phyloP scores from a whole-genome alignment of 352 stramenopile species.

The Globisporangium canariense region DNA sequence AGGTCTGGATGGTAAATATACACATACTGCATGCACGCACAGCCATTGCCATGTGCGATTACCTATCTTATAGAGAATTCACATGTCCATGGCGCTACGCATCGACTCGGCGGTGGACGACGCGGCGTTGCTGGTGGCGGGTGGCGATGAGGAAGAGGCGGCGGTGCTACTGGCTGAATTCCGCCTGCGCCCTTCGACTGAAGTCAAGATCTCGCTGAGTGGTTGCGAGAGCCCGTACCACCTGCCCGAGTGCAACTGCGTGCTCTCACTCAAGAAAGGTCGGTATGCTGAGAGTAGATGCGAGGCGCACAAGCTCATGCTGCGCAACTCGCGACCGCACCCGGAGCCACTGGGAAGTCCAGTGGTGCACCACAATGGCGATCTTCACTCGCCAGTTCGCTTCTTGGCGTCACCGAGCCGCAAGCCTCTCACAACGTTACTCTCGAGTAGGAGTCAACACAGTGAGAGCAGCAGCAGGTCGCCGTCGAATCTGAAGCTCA shows the following conservation, averaged over 20 bases:
- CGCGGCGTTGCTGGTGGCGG: neutral
- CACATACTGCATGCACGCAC: neutral
- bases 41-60: neutral
- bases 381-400: slow-evolving; percentile 9
- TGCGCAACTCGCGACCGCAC: slow-evolving; percentile 49
- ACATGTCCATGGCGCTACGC: neutral
- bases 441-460: neutral
- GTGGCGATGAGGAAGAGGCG: neutral
- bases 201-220: slow-evolving; percentile 38
- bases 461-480: neutral
- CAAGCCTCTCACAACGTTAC: slow-evolving; percentile 7
- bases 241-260: slow-evolving; percentile 41
- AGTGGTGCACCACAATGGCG: neutral
- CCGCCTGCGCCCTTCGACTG: slow-evolving; percentile 8
- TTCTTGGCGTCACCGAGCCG: slow-evolving; percentile 3
- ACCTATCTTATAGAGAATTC: neutral
- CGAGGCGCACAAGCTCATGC: slow-evolving; percentile 55
- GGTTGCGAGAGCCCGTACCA: slow-evolving; percentile 14
- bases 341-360: slow-evolving; percentile 29
- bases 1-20: neutral
- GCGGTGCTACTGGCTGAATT: slow-evolving; percentile 11
- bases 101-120: neutral
- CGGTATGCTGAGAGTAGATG: slow-evolving; percentile 46
- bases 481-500: neutral
- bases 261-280: slow-evolving; percentile 39